phyloP scores from a whole-genome alignment of 2,329 filamentous ascomycete species.

The Pestalotiopsis sp. region DNA sequence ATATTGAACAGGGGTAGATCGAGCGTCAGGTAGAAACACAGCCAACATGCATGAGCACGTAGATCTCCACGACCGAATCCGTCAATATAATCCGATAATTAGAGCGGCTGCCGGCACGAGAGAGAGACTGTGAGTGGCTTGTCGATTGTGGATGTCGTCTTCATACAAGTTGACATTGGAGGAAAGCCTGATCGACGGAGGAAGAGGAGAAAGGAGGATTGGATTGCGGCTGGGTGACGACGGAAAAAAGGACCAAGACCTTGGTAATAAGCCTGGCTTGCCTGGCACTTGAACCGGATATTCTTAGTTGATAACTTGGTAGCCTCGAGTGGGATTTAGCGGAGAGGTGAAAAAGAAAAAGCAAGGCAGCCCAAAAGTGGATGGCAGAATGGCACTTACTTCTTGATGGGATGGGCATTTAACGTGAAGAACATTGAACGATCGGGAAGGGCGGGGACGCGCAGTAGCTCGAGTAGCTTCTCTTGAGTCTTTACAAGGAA shows the following conservation, averaged over 20 bases:
- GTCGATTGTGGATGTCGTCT: not conserved
- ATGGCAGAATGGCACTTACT: not conserved
- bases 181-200: not conserved
- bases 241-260: not conserved
- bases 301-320: not conserved
- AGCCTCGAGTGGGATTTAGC: not conserved
- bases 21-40: constrained; percentile 3
- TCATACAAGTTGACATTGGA: not conserved
- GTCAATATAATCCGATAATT: not conserved
- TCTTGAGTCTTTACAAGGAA: not conserved
- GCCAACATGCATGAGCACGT: not conserved
- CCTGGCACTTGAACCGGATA: not conserved
- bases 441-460: not conserved
- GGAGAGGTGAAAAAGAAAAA: not conserved
- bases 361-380: not conserved
- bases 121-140: not conserved
- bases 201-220: not conserved
- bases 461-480: not conserved
- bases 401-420: not conserved
- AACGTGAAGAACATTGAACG: not conserved
- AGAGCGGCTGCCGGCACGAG: not conserved
- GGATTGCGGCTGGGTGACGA: not conserved
- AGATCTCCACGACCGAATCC: not conserved
- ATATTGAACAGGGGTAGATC: constrained; percentile 3
- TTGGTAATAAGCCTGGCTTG: no score